Conservation (phyloP, 2,329 filamentous ascomycete genomes). For the Aspergillus pseudonomiae region DNA sequence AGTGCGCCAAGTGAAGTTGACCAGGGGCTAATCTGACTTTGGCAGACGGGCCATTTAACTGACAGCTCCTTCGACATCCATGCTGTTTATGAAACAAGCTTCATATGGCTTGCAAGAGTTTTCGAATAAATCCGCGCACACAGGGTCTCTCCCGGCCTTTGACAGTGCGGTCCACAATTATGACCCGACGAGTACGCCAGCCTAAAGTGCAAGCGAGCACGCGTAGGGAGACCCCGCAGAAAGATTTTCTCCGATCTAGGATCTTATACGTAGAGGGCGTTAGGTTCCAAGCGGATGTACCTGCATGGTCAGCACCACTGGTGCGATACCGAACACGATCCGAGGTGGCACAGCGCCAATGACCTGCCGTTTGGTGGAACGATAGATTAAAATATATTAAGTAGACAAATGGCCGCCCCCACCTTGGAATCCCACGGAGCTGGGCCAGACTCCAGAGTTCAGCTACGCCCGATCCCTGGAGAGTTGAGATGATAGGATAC, state of each 20-base stretch:
- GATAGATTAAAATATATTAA: slow-evolving; percentile 5
- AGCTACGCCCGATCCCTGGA: slow-evolving; percentile 5
- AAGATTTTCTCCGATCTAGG: background rate
- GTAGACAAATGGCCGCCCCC: background rate
- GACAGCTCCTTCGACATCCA: background rate
- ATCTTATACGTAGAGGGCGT: background rate
- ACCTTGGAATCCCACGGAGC: background rate
- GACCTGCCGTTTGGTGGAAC: background rate
- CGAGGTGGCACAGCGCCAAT: background rate
- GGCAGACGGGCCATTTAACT: background rate
- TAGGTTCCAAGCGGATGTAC: background rate
- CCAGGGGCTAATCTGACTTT: slow-evolving; percentile 2
- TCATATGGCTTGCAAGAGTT: background rate
- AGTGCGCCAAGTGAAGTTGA: background rate
- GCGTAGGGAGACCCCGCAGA: slow-evolving; percentile 1
- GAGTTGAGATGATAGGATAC: background rate
- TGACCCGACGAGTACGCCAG: background rate
- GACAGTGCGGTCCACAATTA: background rate
- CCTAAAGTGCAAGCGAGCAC: background rate
- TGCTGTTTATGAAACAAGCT: slow-evolving; percentile 1
- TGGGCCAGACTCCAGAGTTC: slow-evolving; percentile 2
- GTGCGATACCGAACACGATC: slow-evolving; percentile 3
- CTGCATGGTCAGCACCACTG: slow-evolving; percentile 1
- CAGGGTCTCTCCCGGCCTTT: background rate
- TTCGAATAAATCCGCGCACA: background rate